Evolutionary conservation across 2,329 filamentous ascomycete genomes (phyloP), one percentile per base, ranked within the genome.

Genomic region (Nigrospora sphaerica): DNA sequence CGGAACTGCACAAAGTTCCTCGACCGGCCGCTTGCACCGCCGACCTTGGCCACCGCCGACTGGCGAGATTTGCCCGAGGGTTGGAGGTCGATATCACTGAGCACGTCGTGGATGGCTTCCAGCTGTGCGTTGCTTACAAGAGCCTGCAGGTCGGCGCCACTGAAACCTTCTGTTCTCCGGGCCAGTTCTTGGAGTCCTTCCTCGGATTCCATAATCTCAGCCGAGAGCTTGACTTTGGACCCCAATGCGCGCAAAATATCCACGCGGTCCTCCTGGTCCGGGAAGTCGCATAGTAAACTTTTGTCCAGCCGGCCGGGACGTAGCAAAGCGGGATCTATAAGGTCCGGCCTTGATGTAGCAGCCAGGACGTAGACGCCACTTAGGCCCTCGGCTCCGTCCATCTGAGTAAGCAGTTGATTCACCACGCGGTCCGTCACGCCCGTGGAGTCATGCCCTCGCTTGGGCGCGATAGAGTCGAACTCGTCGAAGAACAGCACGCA

Each of bases 401-500:
- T 98, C 65, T 97, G 92, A 1, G 95, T 98, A 12, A 98, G 78
- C 47, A 98, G 81, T 72, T 98, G 95, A 64, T 98, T 98, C 56
- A 98, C 93, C 0, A 98, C 95, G 34, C 95, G 83, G 66, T 98
- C 95, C 1, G 93, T 98, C n/a, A 98, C 95, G 53, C 95, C 93
- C 0, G 93, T 98, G 2, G 86, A 93, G 64, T 98, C 95, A 62
- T 98, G 93, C 0, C 93, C 93, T 69, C 93, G 81, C 68, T 97
- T 98, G 3, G 93, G 93, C 0, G 95, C 95, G 52, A 98, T 97
- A 35, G 88, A 91, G 69, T 98, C 93, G 61, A 98, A 98, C 64
- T 98, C 93, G 61, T 98, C 93, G 61, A 98, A 98, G 75, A 98
- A 98, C 10, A 98, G 74, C 5, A 98, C 88, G 57, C 93, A 97